These are phyloP conservation scores for Amborella trichopoda DNA, from an alignment of 164 flowering plant species.

Conservation along the genomic window DNA sequence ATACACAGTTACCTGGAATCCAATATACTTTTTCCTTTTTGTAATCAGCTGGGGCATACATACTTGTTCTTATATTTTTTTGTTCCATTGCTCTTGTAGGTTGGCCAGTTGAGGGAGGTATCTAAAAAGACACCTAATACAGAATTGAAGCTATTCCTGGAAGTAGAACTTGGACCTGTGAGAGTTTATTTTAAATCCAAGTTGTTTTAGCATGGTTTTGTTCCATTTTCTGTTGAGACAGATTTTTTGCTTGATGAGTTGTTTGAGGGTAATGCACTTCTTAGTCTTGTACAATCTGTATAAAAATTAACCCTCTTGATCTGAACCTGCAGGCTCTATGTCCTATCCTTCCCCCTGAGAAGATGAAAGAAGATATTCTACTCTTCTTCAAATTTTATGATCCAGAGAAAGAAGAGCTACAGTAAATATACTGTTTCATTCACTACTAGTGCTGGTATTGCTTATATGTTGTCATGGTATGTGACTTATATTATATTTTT, in stretches of 20 bases:
- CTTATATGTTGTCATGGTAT: background rate
- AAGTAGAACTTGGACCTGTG: slow-evolving; percentile 59
- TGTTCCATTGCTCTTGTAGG: no score
- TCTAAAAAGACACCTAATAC: slow-evolving; percentile 57
- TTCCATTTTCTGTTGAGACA: background rate
- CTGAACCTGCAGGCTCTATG: slow-evolving; percentile 38
- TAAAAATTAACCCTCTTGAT: background rate
- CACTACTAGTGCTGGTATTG: background rate
- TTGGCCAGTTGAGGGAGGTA: slow-evolving; percentile 63
- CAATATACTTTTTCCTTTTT: no score
- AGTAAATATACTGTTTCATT: slow-evolving; percentile 23
- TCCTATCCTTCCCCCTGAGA: slow-evolving; percentile 60
- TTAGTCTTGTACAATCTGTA: background rate
- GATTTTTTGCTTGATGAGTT: background rate
- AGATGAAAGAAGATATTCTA: slow-evolving; percentile 65
- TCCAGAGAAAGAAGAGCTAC: slow-evolving; percentile 55
- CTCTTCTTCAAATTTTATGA: slow-evolving; percentile 79
- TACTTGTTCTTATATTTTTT: no score
- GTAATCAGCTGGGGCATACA: no score
- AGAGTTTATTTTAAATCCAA: slow-evolving; percentile 3
- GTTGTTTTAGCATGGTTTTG: background rate
- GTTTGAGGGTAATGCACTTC: background rate
- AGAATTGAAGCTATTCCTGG: slow-evolving; percentile 63
- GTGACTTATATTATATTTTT: slow-evolving; percentile 3
- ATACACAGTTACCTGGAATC: no score